Evolutionary conservation across 352 stramenopile genomes (phyloP).

Genomic region (Blastocystis hominis): DNA sequence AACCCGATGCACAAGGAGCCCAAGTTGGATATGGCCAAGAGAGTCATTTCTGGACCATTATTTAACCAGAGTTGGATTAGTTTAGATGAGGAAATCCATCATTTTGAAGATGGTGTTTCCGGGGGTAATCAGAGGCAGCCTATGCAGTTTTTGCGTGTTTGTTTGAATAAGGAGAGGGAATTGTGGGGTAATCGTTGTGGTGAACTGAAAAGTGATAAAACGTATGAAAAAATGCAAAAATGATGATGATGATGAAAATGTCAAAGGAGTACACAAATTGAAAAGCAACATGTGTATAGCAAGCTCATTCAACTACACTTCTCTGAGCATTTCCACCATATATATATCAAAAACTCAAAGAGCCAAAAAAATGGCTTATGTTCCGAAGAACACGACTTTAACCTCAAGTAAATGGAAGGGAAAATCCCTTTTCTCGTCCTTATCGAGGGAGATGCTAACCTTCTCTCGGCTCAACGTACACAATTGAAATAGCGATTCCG

Average conservation of each 20-base stretch:
- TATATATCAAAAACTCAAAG: background rate
- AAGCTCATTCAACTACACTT: background rate
- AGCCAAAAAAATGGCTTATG: constrained; percentile 58
- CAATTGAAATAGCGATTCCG: background rate
- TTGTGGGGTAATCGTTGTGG: no score
- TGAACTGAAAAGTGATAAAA: no score
- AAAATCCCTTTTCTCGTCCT: constrained; percentile 70
- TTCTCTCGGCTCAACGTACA: constrained; percentile 84
- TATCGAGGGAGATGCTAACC: constrained; percentile 85
- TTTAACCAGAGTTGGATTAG: constrained; percentile 96
- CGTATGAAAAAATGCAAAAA: no score
- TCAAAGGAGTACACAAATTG: no score
- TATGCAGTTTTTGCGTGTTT: background rate
- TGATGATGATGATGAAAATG: no score
- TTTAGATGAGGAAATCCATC: constrained; percentile 87
- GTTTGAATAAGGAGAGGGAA: background rate
- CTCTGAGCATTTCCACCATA: background rate
- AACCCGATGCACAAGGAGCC: constrained; percentile 99
- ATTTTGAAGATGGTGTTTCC: background rate
- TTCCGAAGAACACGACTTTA: constrained; percentile 59
- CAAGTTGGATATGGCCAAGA: constrained; percentile 98
- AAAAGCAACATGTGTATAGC: background rate
- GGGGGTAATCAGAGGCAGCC: background rate
- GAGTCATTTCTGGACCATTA: constrained; percentile 86
- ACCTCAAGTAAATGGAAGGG: constrained; percentile 59